Percentiles rank a stretch among this genome's conserved stretches.
Evolutionary conservation across 768 basidiomycete genomes (phyloP).

Genomic region (Psilocybe cyanescens): DNA sequence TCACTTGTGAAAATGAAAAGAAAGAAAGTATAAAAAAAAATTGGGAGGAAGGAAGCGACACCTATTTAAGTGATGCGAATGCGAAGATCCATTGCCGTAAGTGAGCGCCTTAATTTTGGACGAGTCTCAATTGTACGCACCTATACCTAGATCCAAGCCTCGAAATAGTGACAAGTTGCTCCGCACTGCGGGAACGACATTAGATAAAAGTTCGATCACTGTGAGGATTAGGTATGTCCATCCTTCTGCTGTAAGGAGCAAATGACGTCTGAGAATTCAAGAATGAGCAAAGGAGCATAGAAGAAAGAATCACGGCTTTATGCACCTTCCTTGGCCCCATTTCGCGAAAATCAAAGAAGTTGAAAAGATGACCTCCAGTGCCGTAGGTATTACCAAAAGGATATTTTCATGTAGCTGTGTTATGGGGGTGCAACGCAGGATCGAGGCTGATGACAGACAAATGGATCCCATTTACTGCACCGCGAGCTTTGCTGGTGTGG

Average conservation of each 20-base stretch:
- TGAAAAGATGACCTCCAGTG: conserved; percentile 64
- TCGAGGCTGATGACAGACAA: conserved; percentile 72
- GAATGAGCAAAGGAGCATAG: background rate
- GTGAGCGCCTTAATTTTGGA: conserved; percentile 3
- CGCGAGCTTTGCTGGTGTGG: background rate
- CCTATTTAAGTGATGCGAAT: conserved; percentile 34
- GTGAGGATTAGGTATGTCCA: conserved; percentile 62
- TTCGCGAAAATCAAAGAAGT: conserved; percentile 54
- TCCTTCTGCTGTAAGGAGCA: conserved; percentile 65
- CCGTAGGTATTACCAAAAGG: conserved; percentile 64
- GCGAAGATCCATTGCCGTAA: conserved; percentile 1
- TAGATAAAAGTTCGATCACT: conserved; percentile 63
- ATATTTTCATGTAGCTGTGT: conserved; percentile 44
- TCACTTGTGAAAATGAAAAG: conserved; percentile 58
- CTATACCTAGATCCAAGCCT: conserved; percentile 60
- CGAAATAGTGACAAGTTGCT: conserved; percentile 49
- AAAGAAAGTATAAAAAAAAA: conserved; percentile 66
- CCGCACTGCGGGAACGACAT: conserved; percentile 55
- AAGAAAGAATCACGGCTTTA: conserved; percentile 14
- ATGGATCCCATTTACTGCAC: conserved; percentile 50
- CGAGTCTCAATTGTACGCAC: conserved; percentile 39
- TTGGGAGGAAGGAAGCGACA: conserved; percentile 63
- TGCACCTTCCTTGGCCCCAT: conserved; percentile 52
- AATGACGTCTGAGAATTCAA: conserved; percentile 45
- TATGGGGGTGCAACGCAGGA: conserved; percentile 70